phyloP scores from a whole-genome alignment of 495 filamentous ascomycete species.

The Bryoglossum gracile region DNA sequence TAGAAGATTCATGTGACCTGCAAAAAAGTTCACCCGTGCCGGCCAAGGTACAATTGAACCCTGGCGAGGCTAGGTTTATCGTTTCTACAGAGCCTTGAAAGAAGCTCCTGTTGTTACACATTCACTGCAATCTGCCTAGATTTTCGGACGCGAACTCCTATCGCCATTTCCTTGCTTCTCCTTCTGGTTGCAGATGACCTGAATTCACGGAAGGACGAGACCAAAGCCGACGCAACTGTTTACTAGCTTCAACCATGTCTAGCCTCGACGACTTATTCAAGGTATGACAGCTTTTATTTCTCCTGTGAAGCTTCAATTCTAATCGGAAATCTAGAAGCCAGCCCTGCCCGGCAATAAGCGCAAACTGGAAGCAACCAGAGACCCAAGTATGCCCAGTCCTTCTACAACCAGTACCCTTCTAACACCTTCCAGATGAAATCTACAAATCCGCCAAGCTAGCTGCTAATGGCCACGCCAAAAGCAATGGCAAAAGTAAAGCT shows the following conservation, averaged over 20 bases:
- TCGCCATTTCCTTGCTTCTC: not conserved
- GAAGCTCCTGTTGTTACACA: too few species aligned
- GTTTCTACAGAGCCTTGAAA: too few species aligned
- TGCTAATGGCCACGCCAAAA: slow-evolving; percentile 52
- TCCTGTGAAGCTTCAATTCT: slow-evolving; percentile 1
- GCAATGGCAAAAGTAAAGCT: slow-evolving; percentile 52
- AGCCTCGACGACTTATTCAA: slow-evolving; percentile 83
- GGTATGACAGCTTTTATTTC: slow-evolving; percentile 35
- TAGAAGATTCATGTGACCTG: too few species aligned
- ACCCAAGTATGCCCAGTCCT: slow-evolving; percentile 53
- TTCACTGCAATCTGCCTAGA: too few species aligned
- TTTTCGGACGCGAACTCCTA: not conserved
- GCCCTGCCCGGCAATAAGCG: slow-evolving; percentile 55
- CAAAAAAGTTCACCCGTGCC: too few species aligned
- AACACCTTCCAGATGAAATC: slow-evolving; percentile 48
- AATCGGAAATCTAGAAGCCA: slow-evolving; percentile 40
- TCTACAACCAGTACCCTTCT: not conserved
- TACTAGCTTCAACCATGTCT: slow-evolving; percentile 42
- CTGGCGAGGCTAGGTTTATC: too few species aligned
- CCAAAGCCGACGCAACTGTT: not conserved
- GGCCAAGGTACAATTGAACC: too few species aligned
- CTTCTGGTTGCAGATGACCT: not conserved
- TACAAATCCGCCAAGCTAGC: slow-evolving; percentile 83
- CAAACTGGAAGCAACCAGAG: slow-evolving; percentile 62
- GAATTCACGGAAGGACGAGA: not conserved